phyloP scores from a whole-genome alignment of 768 basidiomycete genomes.

The Termitomyces eurrhizus region DNA sequence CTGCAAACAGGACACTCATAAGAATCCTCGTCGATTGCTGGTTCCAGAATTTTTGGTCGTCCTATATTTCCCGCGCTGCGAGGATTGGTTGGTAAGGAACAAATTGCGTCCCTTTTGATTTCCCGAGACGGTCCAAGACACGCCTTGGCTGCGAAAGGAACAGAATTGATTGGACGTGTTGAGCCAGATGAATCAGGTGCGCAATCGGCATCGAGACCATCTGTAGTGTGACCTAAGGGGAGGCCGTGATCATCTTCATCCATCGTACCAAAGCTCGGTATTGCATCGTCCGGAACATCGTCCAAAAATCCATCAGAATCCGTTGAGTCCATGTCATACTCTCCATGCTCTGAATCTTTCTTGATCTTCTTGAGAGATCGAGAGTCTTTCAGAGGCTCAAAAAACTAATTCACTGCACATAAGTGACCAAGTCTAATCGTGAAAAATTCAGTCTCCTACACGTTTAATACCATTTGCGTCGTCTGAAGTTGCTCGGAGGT shows the following conservation, averaged over 20 bases:
- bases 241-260: constrained; percentile 36
- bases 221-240: constrained; percentile 18
- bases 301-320: constrained; percentile 15
- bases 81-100: constrained; percentile 3
- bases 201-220: constrained; percentile 9
- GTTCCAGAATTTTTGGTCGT: neutral
- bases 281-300: constrained; percentile 27
- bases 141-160: neutral
- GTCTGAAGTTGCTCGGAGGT: constrained; percentile 50
- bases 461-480: constrained; percentile 63
- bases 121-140: neutral
- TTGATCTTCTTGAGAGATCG: constrained; percentile 39
- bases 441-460: constrained; percentile 34
- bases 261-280: constrained; percentile 53
- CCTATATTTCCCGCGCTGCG: neutral
- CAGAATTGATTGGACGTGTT: constrained; percentile 19
- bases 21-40: constrained; percentile 15
- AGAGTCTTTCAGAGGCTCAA: constrained; percentile 35
- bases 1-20: constrained; percentile 72
- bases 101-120: neutral
- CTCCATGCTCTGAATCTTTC: constrained; percentile 25
- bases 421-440: neutral
- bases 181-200: constrained; percentile 2
- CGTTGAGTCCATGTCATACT: constrained; percentile 15
- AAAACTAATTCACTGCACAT: constrained; percentile 42